phyloP scores from a whole-genome alignment of 139 green algal species.

The Auxenochlorella pyrenoidosa region DNA sequence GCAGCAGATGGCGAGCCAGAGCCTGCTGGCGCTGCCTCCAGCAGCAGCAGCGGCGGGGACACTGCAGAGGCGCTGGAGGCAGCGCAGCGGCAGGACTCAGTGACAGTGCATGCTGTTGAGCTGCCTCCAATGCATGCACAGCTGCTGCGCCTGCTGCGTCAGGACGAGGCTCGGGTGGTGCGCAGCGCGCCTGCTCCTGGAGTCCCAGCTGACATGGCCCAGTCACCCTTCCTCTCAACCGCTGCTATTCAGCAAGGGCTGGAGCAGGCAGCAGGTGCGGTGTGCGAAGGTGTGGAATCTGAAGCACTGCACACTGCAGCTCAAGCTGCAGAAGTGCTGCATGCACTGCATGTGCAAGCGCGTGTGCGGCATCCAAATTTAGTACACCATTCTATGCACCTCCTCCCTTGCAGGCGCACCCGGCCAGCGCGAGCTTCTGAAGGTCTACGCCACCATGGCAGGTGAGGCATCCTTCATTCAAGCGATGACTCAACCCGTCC shows the following conservation, averaged over 20 bases:
- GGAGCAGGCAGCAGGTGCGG: conserved; percentile 30
- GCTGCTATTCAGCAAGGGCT: conserved; percentile 26
- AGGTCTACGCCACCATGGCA: conserved; percentile 37
- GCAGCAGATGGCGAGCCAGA: background rate
- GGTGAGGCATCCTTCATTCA: background rate
- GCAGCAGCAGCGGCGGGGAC: conserved; percentile 6
- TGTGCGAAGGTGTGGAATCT: background rate
- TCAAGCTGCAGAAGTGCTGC: no score
- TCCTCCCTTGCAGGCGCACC: background rate
- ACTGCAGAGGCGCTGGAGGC: background rate
- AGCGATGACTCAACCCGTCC: no score
- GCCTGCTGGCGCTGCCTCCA: background rate
- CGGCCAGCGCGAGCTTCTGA: conserved; percentile 25
- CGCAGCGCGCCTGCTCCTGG: background rate
- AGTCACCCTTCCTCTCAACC: conserved; percentile 13
- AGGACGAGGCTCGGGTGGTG: conserved; percentile 33
- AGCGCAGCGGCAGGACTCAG: background rate
- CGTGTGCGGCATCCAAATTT: background rate
- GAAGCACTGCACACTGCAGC: no score
- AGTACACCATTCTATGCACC: background rate
- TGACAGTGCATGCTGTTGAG: conserved; percentile 25
- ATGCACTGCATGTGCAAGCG: background rate
- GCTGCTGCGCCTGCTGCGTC: conserved; percentile 37
- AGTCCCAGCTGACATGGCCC: conserved; percentile 5
- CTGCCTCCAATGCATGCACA: conserved; percentile 31